phyloP scores from a whole-genome alignment of 768 basidiomycete genomes.

The Mycena galericulata region DNA sequence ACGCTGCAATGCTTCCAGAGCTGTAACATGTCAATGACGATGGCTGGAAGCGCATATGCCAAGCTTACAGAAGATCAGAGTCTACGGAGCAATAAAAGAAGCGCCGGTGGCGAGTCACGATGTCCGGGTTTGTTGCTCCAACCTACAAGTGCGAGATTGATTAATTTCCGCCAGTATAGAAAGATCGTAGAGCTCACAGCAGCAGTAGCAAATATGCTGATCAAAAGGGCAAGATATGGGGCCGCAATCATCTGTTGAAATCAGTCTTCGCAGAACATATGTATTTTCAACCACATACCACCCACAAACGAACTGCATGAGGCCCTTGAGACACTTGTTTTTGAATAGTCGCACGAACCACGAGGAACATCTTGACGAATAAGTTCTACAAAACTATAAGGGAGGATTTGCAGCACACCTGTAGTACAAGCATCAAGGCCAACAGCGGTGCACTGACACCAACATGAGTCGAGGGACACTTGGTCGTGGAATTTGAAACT shows the following conservation, averaged over 20 bases:
- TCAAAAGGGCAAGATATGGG: conserved; percentile 56
- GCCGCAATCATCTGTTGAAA: conserved; percentile 51
- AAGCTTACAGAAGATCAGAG: conserved; percentile 48
- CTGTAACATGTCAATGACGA: conserved; percentile 38
- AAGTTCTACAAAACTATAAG: neutral
- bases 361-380: conserved; percentile 55
- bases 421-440: conserved; percentile 56
- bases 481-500: conserved; percentile 29
- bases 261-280: neutral
- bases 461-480: neutral
- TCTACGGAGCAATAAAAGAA: conserved; percentile 66
- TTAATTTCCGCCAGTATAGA: neutral
- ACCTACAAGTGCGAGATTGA: conserved; percentile 44
- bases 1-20: conserved; percentile 54
- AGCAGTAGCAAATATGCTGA: conserved; percentile 54
- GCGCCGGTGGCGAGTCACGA: conserved; percentile 58
- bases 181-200: conserved; percentile 43
- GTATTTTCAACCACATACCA: conserved; percentile 42
- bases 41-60: neutral
- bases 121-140: conserved; percentile 49
- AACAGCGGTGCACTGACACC: conserved; percentile 53
- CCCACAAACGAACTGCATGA: conserved; percentile 50
- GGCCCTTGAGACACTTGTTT: conserved; percentile 48
- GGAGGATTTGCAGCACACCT: conserved; percentile 42
- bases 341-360: conserved; percentile 51